Percentiles rank a stretch among this genome's conserved stretches.
Evolutionary conservation across 257 asterid genomes (phyloP).

Genomic region (Haberlea rhodopensis): DNA sequence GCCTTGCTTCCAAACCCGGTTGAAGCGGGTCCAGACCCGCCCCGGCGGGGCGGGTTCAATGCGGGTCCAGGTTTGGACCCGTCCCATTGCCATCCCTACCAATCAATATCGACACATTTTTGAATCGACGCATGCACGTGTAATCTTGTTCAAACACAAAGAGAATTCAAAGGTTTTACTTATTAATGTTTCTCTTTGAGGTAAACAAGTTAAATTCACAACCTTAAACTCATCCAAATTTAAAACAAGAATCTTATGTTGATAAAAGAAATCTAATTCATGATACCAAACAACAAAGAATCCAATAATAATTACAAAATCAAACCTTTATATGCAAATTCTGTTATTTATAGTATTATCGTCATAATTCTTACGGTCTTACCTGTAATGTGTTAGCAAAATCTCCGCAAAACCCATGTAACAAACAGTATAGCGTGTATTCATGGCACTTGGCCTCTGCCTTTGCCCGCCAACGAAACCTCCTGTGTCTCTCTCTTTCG

Average conservation of each 20-base stretch:
- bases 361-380: neutral
- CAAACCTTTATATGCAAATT: neutral
- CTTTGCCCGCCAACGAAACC: neutral
- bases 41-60: no score
- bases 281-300: neutral
- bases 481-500: constrained; percentile 19
- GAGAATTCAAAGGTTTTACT: neutral
- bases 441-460: constrained; percentile 25
- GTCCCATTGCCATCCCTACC: no score
- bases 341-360: neutral
- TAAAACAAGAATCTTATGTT: neutral
- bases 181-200: neutral
- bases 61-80: no score
- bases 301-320: neutral
- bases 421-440: neutral
- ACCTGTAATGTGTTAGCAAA: neutral
- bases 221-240: neutral
- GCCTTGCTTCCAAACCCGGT: no score
- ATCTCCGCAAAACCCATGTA: neutral
- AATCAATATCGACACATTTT: neutral
- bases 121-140: neutral
- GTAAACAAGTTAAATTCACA: neutral
- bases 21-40: no score
- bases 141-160: neutral
- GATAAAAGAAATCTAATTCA: neutral